Evolutionary conservation across 2,329 filamentous ascomycete genomes (phyloP), one percentile per base, ranked within the genome.

Genomic region (Byssochlamys sp.): DNA sequence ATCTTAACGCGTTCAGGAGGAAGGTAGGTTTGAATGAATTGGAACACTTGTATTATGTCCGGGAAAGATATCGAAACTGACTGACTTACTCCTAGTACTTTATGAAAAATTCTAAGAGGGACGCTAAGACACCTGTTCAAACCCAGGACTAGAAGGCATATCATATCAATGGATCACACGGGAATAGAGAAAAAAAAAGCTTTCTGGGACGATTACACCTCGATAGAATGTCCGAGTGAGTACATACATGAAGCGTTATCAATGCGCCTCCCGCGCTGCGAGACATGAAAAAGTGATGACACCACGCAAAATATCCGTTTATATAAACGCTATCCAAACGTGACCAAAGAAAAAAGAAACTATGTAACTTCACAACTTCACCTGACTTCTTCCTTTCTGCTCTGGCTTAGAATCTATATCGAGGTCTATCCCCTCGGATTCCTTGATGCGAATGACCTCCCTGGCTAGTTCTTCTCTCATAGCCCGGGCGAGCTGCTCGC

Each of bases 1-100:
- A 88, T 45, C 68, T 89, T 60, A 90, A 90, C 65, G 76, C 77
- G 5, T 90, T 90, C 66, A 77, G 86, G 58, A 81, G 81, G 68
- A 83, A 70, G 65, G 73, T 75, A 63, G 35, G 59, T 48, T 14
- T 45, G 14, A 45, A 24, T 45, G 14, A 45, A 24, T 45, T n/a
- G 14, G 6, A 19, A 24, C 19, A 7, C 6, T 19, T 45, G 3
- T 7, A 7, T 4, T 19, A n/a, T 9, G 7, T 1, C n/a, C 4
- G 14, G 35, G 4, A n/a, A 45, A 9, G 14, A 24, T 45, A 19
- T 45, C 14, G n/a, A 45, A n/a, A 19, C 39, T 45, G 19, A 45
- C 19, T 45, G 19, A 19, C 19, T 14, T 45, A 2, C 19, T 19
- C 39, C 7, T 19, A 45, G 39, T 45, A 45, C n/a, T 45, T 45